Base-by-base conservation (phyloP, 768 basidiomycete species). In the Lenzites betulinus region DNA sequence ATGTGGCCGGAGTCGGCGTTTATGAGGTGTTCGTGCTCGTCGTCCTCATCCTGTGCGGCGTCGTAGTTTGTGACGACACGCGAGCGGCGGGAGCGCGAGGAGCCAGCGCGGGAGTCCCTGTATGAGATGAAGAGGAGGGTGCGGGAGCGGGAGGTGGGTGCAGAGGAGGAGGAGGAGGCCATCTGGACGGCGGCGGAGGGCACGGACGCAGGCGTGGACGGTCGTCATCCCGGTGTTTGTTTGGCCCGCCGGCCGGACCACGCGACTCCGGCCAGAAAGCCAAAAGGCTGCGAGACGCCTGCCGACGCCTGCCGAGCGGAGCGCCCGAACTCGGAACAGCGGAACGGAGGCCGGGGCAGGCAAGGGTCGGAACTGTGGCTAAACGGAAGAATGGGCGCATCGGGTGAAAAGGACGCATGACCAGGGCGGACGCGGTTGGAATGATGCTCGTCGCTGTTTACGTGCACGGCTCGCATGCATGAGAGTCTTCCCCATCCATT, bases 91-190 rank as follows among this genome's bases (percentile, higher is more conserved):
- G 75, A 66, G 49, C 77, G 76, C 7, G 81, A 77, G 41, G 76
- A 76, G 52, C 82, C 75, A 18, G 83, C 78, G 46, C 79, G 80
- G 4, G 93, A 92, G 76, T 95, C 92, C 61, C 96, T 84, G 75
- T 91, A 94, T 7, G 95, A 96, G 61, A 95, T 88, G 75, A 98
- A 98, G 68, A 98, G 84, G 54, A 93, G 84, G 2, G 96, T 98
- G 48, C 96, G 76, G 1, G 92, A 94, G 67, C 96, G 88, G 36
- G 90, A 93, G 41, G 86, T 83, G 77, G 77, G 57, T 73, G 73
- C 70, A 28, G 76, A 71, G 35, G 74, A 67, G 50, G 71, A 64
- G 43, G 73, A 62, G 64, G 73, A 69, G 53, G 78, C 68, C 72
- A 74, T 74, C 12, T 74, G 66, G 64, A 55, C 50, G 57, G 62